Evolutionary conservation across 2,329 filamentous ascomycete genomes (phyloP).

Genomic region (Sphaceloma murrayae): DNA sequence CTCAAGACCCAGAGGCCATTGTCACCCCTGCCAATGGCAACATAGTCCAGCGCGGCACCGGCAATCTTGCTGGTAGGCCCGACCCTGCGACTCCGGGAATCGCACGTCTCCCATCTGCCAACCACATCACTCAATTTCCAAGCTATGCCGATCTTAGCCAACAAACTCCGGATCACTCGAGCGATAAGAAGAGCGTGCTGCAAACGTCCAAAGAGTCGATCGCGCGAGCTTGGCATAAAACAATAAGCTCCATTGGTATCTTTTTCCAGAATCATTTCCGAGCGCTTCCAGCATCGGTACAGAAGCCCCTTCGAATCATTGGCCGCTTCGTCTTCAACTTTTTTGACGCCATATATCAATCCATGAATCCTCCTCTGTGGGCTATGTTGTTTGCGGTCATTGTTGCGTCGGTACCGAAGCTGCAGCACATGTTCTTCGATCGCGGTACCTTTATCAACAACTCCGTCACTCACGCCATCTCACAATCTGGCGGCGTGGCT

Average conservation of each 20-base stretch:
- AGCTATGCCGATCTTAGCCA: slow-evolving; percentile 26
- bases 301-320: slow-evolving; percentile 40
- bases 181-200: slow-evolving; percentile 24
- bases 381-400: slow-evolving; percentile 89
- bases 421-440: slow-evolving; percentile 80
- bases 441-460: slow-evolving; percentile 85
- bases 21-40: slow-evolving; percentile 43
- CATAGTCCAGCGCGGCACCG: slow-evolving; percentile 31
- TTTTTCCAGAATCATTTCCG: slow-evolving; percentile 36
- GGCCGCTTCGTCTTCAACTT: slow-evolving; percentile 42
- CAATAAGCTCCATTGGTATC: slow-evolving; percentile 25
- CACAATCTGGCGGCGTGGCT: slow-evolving; percentile 78
- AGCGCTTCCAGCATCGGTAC: slow-evolving; percentile 44
- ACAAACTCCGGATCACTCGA: slow-evolving; percentile 16
- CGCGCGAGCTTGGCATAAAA: not conserved
- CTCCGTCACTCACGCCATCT: slow-evolving; percentile 79
- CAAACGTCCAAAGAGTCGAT: slow-evolving; percentile 12
- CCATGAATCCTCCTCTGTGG: slow-evolving; percentile 98
- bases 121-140: slow-evolving; percentile 43
- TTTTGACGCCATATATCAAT: slow-evolving; percentile 65
- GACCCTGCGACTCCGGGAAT: slow-evolving; percentile 20
- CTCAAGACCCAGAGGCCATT: slow-evolving; percentile 26
- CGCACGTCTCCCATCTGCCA: slow-evolving; percentile 5
- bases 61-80: slow-evolving; percentile 33
- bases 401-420: slow-evolving; percentile 72